Percentiles rank a stretch among this genome's conserved stretches.
Conservation (phyloP, 2,329 filamentous ascomycete species). For the Periconia sp. region DNA sequence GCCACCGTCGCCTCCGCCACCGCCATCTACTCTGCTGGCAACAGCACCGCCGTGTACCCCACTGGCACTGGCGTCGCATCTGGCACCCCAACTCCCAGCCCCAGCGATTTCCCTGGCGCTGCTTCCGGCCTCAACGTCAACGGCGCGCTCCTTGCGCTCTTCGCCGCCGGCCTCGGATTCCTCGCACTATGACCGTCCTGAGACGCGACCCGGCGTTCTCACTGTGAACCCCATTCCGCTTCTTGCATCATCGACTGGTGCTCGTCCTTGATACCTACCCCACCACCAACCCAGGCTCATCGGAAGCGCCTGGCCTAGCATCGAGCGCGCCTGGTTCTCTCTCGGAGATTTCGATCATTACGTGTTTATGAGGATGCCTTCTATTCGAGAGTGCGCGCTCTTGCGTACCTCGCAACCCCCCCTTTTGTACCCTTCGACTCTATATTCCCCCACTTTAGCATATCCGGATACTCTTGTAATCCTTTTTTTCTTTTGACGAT, state of each 20-base stretch:
- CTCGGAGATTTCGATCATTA: too few species aligned
- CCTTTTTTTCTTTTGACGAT: slow-evolving; percentile 28
- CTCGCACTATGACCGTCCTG: slow-evolving; percentile 38
- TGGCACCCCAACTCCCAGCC: slow-evolving; percentile 4
- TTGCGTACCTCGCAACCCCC: too few species aligned
- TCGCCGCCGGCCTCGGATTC: slow-evolving; percentile 42
- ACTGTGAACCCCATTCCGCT: slow-evolving; percentile 14
- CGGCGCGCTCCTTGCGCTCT: slow-evolving; percentile 30
- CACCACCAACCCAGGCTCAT: slow-evolving; percentile 5
- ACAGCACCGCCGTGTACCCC: slow-evolving; percentile 16
- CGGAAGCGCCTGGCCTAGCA: slow-evolving; percentile 26
- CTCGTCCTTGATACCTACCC: slow-evolving; percentile 32
- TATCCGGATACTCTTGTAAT: slow-evolving; percentile 35
- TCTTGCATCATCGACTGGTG: slow-evolving; percentile 39
- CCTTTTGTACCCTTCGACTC: slow-evolving; percentile 21
- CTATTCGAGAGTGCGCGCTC: too few species aligned
- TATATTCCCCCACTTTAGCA: slow-evolving; percentile 17
- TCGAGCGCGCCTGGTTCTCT: slow-evolving; percentile 11
- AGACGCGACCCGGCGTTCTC: slow-evolving; percentile 11
- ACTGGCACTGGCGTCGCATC: slow-evolving; percentile 12
- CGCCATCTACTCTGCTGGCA: slow-evolving; percentile 16
- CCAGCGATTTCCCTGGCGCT: slow-evolving; percentile 38
- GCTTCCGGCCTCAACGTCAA: slow-evolving; percentile 40
- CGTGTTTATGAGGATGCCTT: slow-evolving; percentile 29
- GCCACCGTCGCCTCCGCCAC: slow-evolving; percentile 18